Evolutionary conservation across 2,329 filamentous ascomycete genomes (phyloP).

Genomic region (Dothistroma pini): DNA sequence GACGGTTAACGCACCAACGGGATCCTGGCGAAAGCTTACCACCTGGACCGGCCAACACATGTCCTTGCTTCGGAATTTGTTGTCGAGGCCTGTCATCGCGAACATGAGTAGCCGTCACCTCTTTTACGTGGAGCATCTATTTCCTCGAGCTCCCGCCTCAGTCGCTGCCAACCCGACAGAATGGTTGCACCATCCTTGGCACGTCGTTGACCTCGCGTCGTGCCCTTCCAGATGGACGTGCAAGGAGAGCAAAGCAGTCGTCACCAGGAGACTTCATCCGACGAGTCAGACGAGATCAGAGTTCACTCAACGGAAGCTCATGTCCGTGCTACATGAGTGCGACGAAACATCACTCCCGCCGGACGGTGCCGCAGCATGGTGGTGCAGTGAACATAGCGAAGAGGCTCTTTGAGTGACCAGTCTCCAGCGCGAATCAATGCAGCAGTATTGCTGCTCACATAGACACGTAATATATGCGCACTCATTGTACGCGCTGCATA

Average conservation of each 20-base stretch:
- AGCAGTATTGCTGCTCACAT: background rate
- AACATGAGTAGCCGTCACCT: background rate
- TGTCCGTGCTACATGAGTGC: no score
- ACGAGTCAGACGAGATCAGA: no score
- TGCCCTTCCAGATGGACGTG: background rate
- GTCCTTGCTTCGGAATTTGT: no score
- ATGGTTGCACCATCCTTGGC: background rate
- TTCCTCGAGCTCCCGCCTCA: background rate
- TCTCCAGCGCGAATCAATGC: background rate
- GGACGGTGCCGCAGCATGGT: no score
- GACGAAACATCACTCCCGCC: no score
- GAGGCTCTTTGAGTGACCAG: no score
- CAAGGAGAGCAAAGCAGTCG: background rate
- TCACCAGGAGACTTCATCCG: background rate
- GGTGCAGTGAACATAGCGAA: no score
- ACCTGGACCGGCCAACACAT: background rate
- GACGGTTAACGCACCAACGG: background rate
- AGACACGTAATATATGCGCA: background rate
- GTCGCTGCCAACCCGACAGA: background rate
- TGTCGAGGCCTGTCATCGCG: background rate
- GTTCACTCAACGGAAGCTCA: no score
- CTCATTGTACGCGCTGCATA: background rate
- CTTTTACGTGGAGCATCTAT: background rate
- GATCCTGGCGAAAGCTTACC: background rate
- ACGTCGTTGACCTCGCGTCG: background rate